Conservation (phyloP, 139 green algal genomes). For the Chlamydomonas urium region DNA sequence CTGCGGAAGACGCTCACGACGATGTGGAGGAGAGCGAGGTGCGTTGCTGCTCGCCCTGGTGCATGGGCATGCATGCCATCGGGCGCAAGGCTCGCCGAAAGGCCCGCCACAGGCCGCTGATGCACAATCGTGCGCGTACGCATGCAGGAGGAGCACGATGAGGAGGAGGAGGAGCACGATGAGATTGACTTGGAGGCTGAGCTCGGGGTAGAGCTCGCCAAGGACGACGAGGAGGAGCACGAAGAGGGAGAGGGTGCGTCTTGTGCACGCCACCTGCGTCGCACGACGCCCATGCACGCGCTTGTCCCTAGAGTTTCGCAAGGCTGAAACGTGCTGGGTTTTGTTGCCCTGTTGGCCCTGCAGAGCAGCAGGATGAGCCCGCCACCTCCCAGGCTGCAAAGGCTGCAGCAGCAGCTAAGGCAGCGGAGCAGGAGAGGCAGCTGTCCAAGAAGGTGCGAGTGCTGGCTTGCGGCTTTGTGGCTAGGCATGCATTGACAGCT, state of each 20-base stretch:
- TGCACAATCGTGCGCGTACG: too few species aligned
- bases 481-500: not conserved
- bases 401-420: conserved; percentile 20
- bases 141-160: conserved; percentile 4
- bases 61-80: too few species aligned
- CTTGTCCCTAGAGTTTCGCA: too few species aligned
- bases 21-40: conserved; percentile 2
- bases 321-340: too few species aligned
- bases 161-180: not conserved
- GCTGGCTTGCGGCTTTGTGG: not conserved
- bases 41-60: too few species aligned
- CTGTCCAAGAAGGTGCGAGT: conserved; percentile 62
- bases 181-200: conserved; percentile 7
- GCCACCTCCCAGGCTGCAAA: conserved; percentile 6
- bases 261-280: too few species aligned
- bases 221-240: conserved; percentile 14
- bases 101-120: too few species aligned
- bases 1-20: not conserved
- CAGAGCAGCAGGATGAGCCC: too few species aligned
- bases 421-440: conserved; percentile 46
- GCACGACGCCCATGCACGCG: too few species aligned
- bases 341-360: too few species aligned
- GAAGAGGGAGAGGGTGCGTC: conserved; percentile 1
- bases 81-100: too few species aligned
- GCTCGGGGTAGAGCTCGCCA: not conserved